Base-by-base conservation (phyloP, 495 filamentous ascomycete species). In the Trichoderma reesei region DNA sequence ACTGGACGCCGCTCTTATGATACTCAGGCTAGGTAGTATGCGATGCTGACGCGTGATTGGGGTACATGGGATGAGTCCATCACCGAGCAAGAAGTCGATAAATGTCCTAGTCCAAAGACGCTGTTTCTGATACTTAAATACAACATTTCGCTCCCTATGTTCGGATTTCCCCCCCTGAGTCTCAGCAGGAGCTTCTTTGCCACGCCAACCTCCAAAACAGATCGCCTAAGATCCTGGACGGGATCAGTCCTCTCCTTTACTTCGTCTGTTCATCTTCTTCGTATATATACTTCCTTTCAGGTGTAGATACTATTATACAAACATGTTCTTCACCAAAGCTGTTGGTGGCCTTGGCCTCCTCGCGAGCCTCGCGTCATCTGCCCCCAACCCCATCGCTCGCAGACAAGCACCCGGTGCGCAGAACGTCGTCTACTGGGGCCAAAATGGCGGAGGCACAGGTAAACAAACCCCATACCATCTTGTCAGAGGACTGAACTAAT, bases 401-500 rank as follows among this genome's bases (percentile, higher is more conserved):
- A 20, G 51, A 36, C 51, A 36, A 16, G 9, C 9, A 1, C 51
- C 31, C 1, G 51, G 31, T 4, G 51, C 51, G 9, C 51, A 73
- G 41, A 78, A 72, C 42, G 76, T 77, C 13, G 76, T 77, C n/a
- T 79, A 79, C 65, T 79, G 76, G 76, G 71, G 75, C 18, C 72
- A 72, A n/a, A 70, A 71, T 14, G 51, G 51, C 46, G 46, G 51
- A 2, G 51, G 20, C 11, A 73, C 73, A 39, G 38, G 11, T 7
- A 39, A 11, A 0, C 11, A 1, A 11, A 39, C 3, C 38, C 11
- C 6, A 39, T 7, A 7, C 38, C 38, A 39, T 39, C 6, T 39
- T 39, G 6, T 39, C 6, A 39, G 38, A 26, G 26, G 26, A 26
- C 38, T 39, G 6, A 11, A 39, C 38, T 39, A 39, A 39, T 11